Conservation (phyloP, 192 early-diverging fungal genomes). For the Allomyces macrogynus region DNA sequence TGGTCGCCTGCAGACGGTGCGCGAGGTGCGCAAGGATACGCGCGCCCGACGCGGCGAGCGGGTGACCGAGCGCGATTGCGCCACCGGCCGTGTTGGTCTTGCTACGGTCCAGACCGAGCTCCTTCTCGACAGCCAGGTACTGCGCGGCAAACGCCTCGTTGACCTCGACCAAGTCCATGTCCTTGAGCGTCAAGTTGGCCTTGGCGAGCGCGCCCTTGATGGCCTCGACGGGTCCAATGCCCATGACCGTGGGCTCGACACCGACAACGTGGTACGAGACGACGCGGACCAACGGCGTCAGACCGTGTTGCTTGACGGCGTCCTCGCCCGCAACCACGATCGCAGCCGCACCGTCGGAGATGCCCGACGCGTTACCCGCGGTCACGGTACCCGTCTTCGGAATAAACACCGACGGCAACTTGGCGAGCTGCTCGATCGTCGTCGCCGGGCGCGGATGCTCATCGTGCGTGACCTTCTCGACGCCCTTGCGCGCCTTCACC, state of each 20-base stretch:
- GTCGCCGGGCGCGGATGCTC: conserved; percentile 82
- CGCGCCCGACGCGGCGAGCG: conserved; percentile 87
- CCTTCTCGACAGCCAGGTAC: conserved; percentile 72
- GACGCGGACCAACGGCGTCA: conserved; percentile 70
- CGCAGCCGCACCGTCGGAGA: conserved; percentile 81
- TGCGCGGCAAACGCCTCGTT: conserved; percentile 98
- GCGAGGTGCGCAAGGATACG: conserved; percentile 76
- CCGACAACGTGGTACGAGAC: conserved; percentile 68
- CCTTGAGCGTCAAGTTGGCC: conserved; percentile 50
- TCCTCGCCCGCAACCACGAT: conserved; percentile 68
- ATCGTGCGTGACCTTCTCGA: conserved; percentile 49
- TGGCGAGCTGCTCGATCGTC: conserved; percentile 52
- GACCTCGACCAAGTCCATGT: conserved; percentile 85
- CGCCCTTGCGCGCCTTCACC: conserved; percentile 41
- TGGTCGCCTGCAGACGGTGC: conserved; percentile 60
- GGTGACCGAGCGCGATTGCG: conserved; percentile 84
- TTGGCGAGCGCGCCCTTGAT: conserved; percentile 64
- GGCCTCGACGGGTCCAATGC: conserved; percentile 86
- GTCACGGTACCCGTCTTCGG: conserved; percentile 69
- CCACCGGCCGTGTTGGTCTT: conserved; percentile 80
- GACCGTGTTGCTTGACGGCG: conserved; percentile 52
- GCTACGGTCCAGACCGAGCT: conserved; percentile 54
- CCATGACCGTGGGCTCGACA: conserved; percentile 87
- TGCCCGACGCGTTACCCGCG: conserved; percentile 88
- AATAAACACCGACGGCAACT: conserved; percentile 72